Percentiles rank a stretch among this genome's conserved stretches.
phyloP scores from a whole-genome alignment of 495 filamentous ascomycete species.

The Extremus antarcticus region DNA sequence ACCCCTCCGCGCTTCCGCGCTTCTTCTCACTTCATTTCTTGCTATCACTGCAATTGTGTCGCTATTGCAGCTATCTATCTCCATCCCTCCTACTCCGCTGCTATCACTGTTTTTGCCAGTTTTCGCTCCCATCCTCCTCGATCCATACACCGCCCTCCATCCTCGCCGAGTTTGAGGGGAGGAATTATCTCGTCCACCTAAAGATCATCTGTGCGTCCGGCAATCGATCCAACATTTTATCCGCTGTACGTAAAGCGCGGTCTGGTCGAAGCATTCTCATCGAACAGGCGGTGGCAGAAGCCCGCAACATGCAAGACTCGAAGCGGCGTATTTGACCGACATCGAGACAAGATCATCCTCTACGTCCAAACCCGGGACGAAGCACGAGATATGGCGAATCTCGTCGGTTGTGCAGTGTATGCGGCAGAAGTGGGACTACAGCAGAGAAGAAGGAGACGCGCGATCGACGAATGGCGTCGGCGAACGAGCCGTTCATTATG shows the following conservation, averaged over 20 bases:
- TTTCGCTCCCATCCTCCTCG: too few species aligned
- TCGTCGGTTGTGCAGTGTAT: background rate
- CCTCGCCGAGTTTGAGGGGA: background rate
- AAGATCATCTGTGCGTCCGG: background rate
- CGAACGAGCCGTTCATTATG: background rate
- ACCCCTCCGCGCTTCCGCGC: too few species aligned
- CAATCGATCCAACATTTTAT: conserved; percentile 1
- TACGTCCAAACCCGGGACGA: background rate
- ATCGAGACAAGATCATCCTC: background rate
- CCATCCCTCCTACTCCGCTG: too few species aligned
- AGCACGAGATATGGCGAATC: background rate
- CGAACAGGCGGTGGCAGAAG: background rate
- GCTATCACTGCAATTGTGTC: too few species aligned
- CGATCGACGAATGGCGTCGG: background rate
- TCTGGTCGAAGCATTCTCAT: background rate
- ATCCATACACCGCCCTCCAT: too few species aligned
- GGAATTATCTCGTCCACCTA: conserved; percentile 1
- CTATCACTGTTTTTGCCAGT: too few species aligned
- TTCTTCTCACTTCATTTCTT: too few species aligned
- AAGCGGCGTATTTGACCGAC: background rate
- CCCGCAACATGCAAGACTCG: background rate
- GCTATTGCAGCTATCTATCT: too few species aligned
- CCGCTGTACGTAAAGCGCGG: background rate
- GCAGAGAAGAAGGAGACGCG: background rate
- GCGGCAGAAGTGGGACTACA: background rate